A percentile compares a stretch with the other conserved stretches of the same genome.
These are phyloP conservation scores for Plasmodium fragile DNA, from an alignment of 169 alveolate species.

Conservation along the genomic window DNA sequence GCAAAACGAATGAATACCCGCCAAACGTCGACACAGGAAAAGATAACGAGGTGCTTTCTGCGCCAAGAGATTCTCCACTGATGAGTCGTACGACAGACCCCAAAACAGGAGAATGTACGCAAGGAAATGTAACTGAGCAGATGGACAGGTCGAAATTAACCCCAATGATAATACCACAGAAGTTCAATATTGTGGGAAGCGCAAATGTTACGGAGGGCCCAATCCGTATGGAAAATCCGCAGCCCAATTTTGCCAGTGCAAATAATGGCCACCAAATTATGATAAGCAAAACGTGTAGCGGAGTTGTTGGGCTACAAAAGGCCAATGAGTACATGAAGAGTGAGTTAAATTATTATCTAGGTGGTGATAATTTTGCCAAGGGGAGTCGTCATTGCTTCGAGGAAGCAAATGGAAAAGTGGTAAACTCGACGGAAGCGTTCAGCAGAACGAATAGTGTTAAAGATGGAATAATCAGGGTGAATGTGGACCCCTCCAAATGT, in stretches of 20 bases:
- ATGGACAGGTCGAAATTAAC: neutral
- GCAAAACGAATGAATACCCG: neutral
- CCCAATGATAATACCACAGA: neutral
- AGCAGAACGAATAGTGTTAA: neutral
- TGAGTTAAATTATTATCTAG: conserved; percentile 22
- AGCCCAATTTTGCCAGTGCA: neutral
- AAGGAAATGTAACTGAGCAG: neutral
- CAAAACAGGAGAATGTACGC: neutral
- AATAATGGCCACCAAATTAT: neutral
- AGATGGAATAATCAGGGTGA: neutral
- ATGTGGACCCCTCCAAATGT: neutral
- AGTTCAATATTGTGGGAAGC: neutral
- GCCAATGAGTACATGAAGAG: conserved; percentile 67
- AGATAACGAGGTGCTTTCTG: neutral
- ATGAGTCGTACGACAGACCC: neutral
- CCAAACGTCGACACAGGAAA: neutral
- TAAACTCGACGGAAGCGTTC: neutral
- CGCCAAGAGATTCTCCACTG: neutral
- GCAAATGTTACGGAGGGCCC: neutral
- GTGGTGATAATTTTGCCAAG: neutral
- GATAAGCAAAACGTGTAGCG: neutral
- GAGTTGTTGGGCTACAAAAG: conserved; percentile 33
- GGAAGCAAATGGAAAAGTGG: neutral
- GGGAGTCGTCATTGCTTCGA: neutral
- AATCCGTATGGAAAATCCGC: neutral